A percentile compares a stretch with the other conserved stretches of the same genome.
phyloP scores from a whole-genome alignment of 805 yeast genomes.

The Tetrapisispora phaffii region DNA sequence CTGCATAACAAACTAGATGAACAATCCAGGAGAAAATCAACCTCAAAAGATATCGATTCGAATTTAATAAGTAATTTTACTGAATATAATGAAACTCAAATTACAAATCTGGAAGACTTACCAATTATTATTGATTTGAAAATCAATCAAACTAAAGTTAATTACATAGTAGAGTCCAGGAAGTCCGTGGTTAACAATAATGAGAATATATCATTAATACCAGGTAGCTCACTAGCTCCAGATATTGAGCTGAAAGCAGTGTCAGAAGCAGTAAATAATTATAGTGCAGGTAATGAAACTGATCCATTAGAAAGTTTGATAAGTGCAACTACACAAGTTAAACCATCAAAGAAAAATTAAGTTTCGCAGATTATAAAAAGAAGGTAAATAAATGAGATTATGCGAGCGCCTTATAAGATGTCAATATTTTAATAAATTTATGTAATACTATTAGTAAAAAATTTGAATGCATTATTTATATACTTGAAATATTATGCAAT shows the following conservation, averaged over 20 bases:
- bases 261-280: neutral
- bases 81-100: slow-evolving; percentile 17
- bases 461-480: neutral
- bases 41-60: neutral
- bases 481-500: neutral
- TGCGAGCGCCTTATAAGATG: no score
- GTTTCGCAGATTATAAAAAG: slow-evolving; percentile 32
- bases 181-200: neutral
- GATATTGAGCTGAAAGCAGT: neutral
- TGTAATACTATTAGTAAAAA: no score
- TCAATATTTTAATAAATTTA: no score
- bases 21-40: neutral
- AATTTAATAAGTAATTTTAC: slow-evolving; percentile 2
- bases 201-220: neutral
- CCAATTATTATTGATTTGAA: slow-evolving; percentile 9
- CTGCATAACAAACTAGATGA: neutral
- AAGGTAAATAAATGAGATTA: slow-evolving; percentile 12
- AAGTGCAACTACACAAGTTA: neutral
- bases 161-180: neutral
- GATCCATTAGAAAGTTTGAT: neutral
- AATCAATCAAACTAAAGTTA: neutral
- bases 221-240: neutral
- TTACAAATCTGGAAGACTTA: slow-evolving; percentile 16
- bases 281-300: neutral
- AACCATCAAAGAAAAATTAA: slow-evolving; percentile 23